Base-by-base conservation (phyloP, 2,329 filamentous ascomycete genomes). In the Fusarium albidum region DNA sequence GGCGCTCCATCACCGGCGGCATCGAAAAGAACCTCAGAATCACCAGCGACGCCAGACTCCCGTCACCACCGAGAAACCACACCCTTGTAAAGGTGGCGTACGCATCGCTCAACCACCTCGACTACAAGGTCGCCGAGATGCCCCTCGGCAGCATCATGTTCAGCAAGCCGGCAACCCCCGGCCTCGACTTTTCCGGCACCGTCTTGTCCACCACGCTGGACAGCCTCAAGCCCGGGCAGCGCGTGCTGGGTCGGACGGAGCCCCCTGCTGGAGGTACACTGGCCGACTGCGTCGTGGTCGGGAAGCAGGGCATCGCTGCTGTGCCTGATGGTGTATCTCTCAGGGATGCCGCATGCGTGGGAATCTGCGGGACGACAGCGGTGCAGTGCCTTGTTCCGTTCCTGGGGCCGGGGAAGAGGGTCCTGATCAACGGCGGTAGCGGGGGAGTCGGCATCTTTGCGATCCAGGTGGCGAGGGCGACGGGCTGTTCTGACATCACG, bases 91-190 rank as follows among this genome's bases (percentile, higher is more conserved):
- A 50, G 2, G 61, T 64, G 2, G 49, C 61, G 2, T 64, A 64
- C 9, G 47, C 55, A 21, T 64, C 61, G 4, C 29, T 64, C 25
- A 64, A 64, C 10, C 61, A 64, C 14, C 55, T 64, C 3, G 57
- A 64, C 33, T 64, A 60, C 14, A 64, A 60, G 10, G 11, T 59
- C 1, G 57, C 57, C 0, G 61, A 64, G 1, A 62, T 64, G 57
- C 57, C 61, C 4, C 18, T 62, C 0, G 43, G 43, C 3, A 55
- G 29, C 17, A 35, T 39, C 0, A 10, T 62, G 0, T 59, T 62
- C 26, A 39, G 31, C 0, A 64, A 59, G 2, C 61, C 57, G 0
- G 55, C 29, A 2, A 64, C 55, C 0, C 57, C 61, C 5, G 60
- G 61, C 0, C 44, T 64, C 1, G 63, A 65, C 39, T 64, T 60